Evolutionary conservation across 2,329 filamentous ascomycete genomes (phyloP).

Genomic region (Cordyceps farinosa): DNA sequence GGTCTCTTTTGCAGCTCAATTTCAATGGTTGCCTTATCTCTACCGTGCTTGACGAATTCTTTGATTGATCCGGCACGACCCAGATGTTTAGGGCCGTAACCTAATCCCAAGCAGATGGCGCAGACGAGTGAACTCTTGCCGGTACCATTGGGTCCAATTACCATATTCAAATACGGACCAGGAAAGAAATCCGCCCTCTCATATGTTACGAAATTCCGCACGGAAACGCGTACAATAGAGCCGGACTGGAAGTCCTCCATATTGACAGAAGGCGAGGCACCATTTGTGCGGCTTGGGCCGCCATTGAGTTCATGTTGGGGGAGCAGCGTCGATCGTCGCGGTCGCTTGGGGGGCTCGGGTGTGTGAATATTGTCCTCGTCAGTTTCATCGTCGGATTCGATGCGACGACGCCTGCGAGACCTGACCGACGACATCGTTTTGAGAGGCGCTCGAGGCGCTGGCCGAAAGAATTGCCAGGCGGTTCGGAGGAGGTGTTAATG

Average conservation of each 20-base stretch:
- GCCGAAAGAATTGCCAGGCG: neutral
- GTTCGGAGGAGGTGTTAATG: neutral
- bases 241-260: constrained; percentile 60
- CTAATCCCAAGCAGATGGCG: constrained; percentile 89
- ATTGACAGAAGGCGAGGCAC: constrained; percentile 19
- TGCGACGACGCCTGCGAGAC: constrained; percentile 42
- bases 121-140: constrained; percentile 97
- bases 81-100: constrained; percentile 76
- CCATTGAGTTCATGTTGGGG: neutral
- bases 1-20: constrained; percentile 76
- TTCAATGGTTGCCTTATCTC: constrained; percentile 74
- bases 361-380: constrained; percentile 29
- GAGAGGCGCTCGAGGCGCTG: neutral
- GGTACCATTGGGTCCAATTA: constrained; percentile 97
- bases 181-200: constrained; percentile 86
- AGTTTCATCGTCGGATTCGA: constrained; percentile 38
- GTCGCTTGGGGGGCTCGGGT: constrained; percentile 35
- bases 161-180: constrained; percentile 93
- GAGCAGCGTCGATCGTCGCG: constrained; percentile 27
- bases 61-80: constrained; percentile 80
- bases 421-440: constrained; percentile 28
- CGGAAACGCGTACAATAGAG: constrained; percentile 80
- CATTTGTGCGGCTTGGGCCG: constrained; percentile 19
- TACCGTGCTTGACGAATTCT: constrained; percentile 92
- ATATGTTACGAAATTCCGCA: constrained; percentile 93